These are phyloP conservation scores for Calendula officinalis DNA, from an alignment of 129 eudicot genomes.

Conservation along the genomic window DNA sequence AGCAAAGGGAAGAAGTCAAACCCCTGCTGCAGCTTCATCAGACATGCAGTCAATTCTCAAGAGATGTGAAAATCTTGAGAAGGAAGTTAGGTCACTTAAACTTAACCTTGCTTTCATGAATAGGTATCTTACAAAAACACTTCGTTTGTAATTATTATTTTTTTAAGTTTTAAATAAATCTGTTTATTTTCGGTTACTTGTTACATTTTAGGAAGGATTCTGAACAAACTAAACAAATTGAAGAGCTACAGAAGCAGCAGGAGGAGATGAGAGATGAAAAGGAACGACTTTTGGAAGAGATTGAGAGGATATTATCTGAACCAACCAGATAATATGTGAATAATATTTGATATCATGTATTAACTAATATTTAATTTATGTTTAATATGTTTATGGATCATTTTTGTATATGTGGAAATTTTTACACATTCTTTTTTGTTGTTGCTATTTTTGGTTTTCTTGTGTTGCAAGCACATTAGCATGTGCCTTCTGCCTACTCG, in stretches of 20 bases:
- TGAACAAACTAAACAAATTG: slow-evolving; percentile 76
- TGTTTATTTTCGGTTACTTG: neutral
- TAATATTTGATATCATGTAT: slow-evolving; percentile 14
- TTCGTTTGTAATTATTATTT: neutral
- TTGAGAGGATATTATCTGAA: slow-evolving; percentile 55
- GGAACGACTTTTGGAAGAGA: slow-evolving; percentile 70
- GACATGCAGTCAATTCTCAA: slow-evolving; percentile 74
- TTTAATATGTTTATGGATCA: slow-evolving; percentile 2
- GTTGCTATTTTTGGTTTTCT: neutral
- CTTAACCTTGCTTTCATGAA: slow-evolving; percentile 88
- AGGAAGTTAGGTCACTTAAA: slow-evolving; percentile 83
- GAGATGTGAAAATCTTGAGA: slow-evolving; percentile 88
- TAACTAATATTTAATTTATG: neutral
- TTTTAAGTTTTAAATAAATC: neutral
- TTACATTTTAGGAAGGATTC: slow-evolving; percentile 67
- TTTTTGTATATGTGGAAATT: slow-evolving; percentile 19
- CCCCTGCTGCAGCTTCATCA: slow-evolving; percentile 66
- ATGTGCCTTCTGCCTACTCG: slow-evolving; percentile 18
- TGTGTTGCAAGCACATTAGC: neutral
- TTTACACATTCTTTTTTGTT: slow-evolving; percentile 13
- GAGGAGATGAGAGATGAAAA: slow-evolving; percentile 62
- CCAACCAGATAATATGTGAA: slow-evolving; percentile 48
- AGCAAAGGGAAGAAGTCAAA: slow-evolving; percentile 77
- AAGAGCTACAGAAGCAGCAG: slow-evolving; percentile 69
- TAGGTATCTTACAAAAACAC: slow-evolving; percentile 38